Percentiles rank a stretch among this genome's conserved stretches.
phyloP scores from a whole-genome alignment of 2,329 filamentous ascomycete genomes.

The Monilinia aucupariae region DNA sequence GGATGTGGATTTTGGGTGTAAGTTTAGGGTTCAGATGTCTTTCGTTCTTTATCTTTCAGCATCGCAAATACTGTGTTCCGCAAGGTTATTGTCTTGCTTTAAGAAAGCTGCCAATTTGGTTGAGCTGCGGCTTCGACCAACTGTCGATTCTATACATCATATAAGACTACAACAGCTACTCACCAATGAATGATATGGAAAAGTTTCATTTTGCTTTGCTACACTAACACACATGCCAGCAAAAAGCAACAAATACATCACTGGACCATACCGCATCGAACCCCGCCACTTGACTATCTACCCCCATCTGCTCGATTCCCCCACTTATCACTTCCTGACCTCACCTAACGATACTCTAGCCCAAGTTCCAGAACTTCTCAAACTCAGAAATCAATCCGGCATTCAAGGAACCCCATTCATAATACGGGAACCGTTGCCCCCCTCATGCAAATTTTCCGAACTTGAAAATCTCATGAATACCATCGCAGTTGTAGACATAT shows the following conservation, averaged over 20 bases:
- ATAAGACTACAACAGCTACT: too few species aligned
- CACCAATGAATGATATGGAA: too few species aligned
- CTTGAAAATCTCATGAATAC: neutral
- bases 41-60: neutral
- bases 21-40: neutral
- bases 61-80: neutral
- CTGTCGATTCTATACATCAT: neutral
- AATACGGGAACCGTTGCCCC: constrained; percentile 1
- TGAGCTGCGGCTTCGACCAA: neutral
- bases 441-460: neutral
- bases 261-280: neutral
- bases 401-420: neutral
- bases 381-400: neutral
- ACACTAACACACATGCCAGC: neutral
- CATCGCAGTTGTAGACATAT: neutral
- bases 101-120: neutral
- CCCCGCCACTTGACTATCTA: neutral
- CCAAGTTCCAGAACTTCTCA: constrained; percentile 6
- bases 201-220: too few species aligned
- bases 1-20: neutral
- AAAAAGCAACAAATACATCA: neutral
- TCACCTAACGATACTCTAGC: neutral
- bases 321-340: constrained; percentile 1
- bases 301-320: neutral
- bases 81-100: neutral